Evolutionary conservation across 2,329 filamentous ascomycete species (phyloP).

Genomic region (Aspergillus ruber): DNA sequence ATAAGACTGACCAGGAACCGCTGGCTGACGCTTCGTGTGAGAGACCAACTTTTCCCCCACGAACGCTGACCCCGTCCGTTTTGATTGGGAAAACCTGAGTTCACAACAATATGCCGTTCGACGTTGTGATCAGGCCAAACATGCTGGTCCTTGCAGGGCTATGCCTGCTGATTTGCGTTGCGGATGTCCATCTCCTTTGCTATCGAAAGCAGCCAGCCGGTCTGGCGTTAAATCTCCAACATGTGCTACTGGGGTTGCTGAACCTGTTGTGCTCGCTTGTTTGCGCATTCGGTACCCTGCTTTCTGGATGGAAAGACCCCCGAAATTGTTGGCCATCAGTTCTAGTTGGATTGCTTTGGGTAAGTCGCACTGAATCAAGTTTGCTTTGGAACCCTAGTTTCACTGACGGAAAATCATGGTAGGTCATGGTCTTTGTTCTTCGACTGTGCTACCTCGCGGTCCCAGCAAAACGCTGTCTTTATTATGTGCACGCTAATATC

Average conservation of each 20-base stretch:
- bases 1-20: not conserved
- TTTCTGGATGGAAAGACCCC: not conserved
- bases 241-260: not conserved
- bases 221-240: not conserved
- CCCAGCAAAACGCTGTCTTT: not conserved
- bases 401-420: not conserved
- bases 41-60: no score
- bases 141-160: not conserved
- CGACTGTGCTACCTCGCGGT: constrained; percentile 1
- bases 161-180: not conserved
- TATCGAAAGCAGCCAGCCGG: not conserved
- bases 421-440: constrained; percentile 2
- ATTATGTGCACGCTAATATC: not conserved
- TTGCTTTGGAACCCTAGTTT: not conserved
- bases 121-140: not conserved
- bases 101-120: not conserved
- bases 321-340: not conserved
- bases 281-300: not conserved
- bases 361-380: not conserved
- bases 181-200: not conserved
- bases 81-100: not conserved
- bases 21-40: not conserved
- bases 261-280: not conserved
- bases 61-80: not conserved
- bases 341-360: not conserved